Conservation (phyloP, 805 yeast genomes). For the Candida qinlingensis region DNA sequence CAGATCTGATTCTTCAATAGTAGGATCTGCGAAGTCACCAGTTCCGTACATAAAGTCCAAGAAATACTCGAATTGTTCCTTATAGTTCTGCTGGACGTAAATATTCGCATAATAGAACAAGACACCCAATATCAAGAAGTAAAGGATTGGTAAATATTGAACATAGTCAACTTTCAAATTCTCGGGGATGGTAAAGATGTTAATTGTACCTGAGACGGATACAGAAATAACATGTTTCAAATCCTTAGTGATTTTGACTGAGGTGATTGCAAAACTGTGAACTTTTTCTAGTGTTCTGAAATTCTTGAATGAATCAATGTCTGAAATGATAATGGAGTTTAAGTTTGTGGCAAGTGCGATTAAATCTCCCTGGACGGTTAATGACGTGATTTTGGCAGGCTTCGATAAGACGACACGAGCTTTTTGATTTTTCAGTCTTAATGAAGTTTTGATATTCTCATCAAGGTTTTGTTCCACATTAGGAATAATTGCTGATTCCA, state of each 20-base stretch:
- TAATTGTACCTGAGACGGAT: constrained; percentile 69
- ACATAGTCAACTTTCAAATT: constrained; percentile 26
- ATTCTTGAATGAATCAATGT: constrained; percentile 44
- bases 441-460: neutral
- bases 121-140: constrained; percentile 7
- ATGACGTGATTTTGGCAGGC: constrained; percentile 36
- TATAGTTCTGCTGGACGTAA: constrained; percentile 15
- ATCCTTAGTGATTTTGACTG: constrained; percentile 49
- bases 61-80: constrained; percentile 8
- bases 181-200: constrained; percentile 54
- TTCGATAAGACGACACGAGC: constrained; percentile 39
- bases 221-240: constrained; percentile 6
- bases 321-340: constrained; percentile 55
- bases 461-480: neutral
- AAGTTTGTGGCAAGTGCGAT: constrained; percentile 48
- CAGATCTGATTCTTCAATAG: neutral
- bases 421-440: constrained; percentile 29
- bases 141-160: constrained; percentile 7
- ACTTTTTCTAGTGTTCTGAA: constrained; percentile 50
- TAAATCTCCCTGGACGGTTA: constrained; percentile 24
- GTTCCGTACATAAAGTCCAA: constrained; percentile 14
- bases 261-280: constrained; percentile 79
- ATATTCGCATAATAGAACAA: constrained; percentile 4
- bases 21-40: neutral
- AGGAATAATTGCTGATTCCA: constrained; percentile 21